phyloP scores from a whole-genome alignment of 2,329 filamentous ascomycete genomes.

The Alternaria solani region DNA sequence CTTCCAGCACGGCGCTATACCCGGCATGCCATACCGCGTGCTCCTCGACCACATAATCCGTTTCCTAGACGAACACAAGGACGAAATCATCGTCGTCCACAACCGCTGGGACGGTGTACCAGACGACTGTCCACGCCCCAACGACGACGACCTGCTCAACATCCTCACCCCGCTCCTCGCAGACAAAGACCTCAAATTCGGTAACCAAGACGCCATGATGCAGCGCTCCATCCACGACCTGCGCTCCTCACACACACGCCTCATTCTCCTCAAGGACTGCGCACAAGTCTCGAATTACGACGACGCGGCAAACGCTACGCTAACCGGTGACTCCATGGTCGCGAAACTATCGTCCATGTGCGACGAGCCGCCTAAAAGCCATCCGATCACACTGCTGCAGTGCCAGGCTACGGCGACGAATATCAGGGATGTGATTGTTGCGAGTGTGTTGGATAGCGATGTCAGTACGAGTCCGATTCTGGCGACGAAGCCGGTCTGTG shows the following conservation, averaged over 20 bases:
- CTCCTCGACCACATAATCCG: conserved; percentile 54
- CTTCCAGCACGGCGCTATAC: conserved; percentile 62
- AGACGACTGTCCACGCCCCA: conserved; percentile 55
- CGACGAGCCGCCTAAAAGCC: conserved; percentile 25
- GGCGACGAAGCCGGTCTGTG: conserved; percentile 60
- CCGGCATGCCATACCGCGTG: conserved; percentile 58
- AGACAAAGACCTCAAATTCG: conserved; percentile 29
- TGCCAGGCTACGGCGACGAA: conserved; percentile 63
- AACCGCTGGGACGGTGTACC: conserved; percentile 61
- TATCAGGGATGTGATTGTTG: conserved; percentile 57
- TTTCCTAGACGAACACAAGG: conserved; percentile 54
- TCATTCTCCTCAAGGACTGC: conserved; percentile 37
- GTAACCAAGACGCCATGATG: conserved; percentile 40
- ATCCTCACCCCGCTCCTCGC: conserved; percentile 47
- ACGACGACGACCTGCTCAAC: conserved; percentile 52
- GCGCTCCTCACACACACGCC: conserved; percentile 33
- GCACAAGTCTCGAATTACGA: conserved; percentile 45
- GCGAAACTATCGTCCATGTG: conserved; percentile 32
- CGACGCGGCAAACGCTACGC: conserved; percentile 43
- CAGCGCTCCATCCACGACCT: conserved; percentile 34
- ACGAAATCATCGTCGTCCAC: conserved; percentile 61
- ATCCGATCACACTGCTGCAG: conserved; percentile 48
- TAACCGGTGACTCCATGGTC: conserved; percentile 43
- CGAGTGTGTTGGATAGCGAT: conserved; percentile 57
- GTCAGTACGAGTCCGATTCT: conserved; percentile 56